These are phyloP conservation scores for Globisporangium parvum DNA, from an alignment of 352 stramenopile genomes.

Conservation along the genomic window DNA sequence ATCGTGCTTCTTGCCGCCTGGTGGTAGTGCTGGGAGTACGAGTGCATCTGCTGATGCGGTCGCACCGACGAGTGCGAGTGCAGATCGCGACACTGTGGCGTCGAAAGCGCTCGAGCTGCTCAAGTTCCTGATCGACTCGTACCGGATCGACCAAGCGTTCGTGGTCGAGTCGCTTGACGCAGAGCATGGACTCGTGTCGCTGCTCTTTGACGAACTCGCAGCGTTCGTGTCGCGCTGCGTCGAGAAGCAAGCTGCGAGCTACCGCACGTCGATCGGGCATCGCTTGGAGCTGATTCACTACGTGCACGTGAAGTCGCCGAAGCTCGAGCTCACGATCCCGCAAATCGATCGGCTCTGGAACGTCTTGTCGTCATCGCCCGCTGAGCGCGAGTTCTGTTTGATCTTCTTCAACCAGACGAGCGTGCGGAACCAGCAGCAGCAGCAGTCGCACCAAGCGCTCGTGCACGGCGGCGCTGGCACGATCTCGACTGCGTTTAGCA, in stretches of 20 bases:
- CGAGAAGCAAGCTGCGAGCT: conserved; percentile 41
- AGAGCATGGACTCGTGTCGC: conserved; percentile 59
- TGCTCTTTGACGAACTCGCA: conserved; percentile 82
- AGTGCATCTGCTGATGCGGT: background rate
- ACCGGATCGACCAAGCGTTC: conserved; percentile 54
- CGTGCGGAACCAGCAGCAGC: conserved; percentile 35
- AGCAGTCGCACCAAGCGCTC: conserved; percentile 12
- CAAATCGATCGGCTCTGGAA: conserved; percentile 77
- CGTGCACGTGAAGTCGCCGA: conserved; percentile 73
- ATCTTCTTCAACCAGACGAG: conserved; percentile 85
- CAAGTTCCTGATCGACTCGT: conserved; percentile 85
- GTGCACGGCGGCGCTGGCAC: conserved; percentile 19
- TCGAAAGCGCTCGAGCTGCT: conserved; percentile 78
- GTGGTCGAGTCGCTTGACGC: conserved; percentile 72
- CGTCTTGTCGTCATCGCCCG: conserved; percentile 60
- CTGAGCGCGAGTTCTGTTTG: conserved; percentile 75
- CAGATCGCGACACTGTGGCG: conserved; percentile 33
- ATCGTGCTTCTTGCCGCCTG: conserved; percentile 41
- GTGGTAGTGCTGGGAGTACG: background rate
- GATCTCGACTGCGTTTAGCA: conserved; percentile 70
- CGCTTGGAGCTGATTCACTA: conserved; percentile 85
- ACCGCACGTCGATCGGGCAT: conserved; percentile 75
- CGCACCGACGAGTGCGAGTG: conserved; percentile 13
- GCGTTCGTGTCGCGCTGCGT: conserved; percentile 61
- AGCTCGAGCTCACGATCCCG: conserved; percentile 64